phyloP scores from a whole-genome alignment of 179 eudicot species.

The Beta lomatogona region DNA sequence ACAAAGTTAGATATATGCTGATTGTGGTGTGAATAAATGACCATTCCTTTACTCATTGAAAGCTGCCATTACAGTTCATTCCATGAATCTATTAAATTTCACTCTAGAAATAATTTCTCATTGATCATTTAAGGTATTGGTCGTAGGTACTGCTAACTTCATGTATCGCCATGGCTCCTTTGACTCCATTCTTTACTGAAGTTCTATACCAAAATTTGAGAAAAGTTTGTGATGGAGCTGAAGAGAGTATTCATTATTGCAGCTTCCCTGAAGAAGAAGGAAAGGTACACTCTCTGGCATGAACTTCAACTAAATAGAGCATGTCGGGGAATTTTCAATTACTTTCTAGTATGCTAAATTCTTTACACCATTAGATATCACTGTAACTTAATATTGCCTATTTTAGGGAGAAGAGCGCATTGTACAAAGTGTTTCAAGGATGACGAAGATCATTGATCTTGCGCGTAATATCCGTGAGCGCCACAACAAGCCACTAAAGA shows the following conservation, averaged over 20 bases:
- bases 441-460: conserved; percentile 89
- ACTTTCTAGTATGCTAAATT: neutral
- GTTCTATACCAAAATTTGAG: conserved; percentile 87
- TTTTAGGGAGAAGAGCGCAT: conserved; percentile 83
- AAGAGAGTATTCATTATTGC: conserved; percentile 93
- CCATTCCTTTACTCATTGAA: neutral
- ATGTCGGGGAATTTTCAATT: neutral
- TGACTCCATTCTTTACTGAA: conserved; percentile 96
- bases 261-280: conserved; percentile 82
- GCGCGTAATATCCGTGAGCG: conserved; percentile 98
- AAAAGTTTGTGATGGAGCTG: conserved; percentile 63
- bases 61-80: neutral
- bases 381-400: conserved; percentile 4
- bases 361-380: neutral
- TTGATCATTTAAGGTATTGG: conserved; percentile 9
- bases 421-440: conserved; percentile 90
- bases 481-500: conserved; percentile 90
- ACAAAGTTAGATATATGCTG: neutral
- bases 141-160: conserved; percentile 80
- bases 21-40: neutral
- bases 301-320: neutral
- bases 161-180: conserved; percentile 95
- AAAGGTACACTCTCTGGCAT: conserved; percentile 45
- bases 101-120: conserved; percentile 1
- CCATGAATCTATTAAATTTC: neutral